These are phyloP conservation scores for Phaeodactylum tricornutum DNA, from an alignment of 108 stramenopile genomes.

Conservation along the genomic window DNA sequence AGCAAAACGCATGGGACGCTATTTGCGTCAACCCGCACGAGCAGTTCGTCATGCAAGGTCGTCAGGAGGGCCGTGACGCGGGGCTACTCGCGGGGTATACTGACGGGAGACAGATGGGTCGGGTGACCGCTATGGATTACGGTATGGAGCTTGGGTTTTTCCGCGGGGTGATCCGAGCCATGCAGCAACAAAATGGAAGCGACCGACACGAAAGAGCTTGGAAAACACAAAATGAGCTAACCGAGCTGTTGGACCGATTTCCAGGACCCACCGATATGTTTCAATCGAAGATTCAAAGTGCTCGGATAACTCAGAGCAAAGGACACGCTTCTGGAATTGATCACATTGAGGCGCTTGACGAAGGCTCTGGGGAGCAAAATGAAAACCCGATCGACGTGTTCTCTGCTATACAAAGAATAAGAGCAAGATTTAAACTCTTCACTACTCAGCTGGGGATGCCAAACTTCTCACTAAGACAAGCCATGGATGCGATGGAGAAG, in stretches of 20 bases:
- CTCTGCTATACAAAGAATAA: constrained; percentile 26
- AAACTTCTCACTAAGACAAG: constrained; percentile 16
- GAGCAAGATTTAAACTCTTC: constrained; percentile 35
- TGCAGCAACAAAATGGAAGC: not conserved
- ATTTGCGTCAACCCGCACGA: constrained; percentile 6
- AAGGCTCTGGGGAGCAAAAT: not conserved
- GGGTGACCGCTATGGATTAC: constrained; percentile 26
- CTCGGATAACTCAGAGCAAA: not conserved
- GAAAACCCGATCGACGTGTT: not conserved
- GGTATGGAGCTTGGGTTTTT: constrained; percentile 41
- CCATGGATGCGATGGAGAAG: no score
- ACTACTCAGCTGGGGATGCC: constrained; percentile 22
- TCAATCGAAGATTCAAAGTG: not conserved
- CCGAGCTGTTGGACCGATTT: not conserved
- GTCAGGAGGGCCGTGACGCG: constrained; percentile 22
- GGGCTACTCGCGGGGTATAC: constrained; percentile 20
- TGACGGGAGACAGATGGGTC: constrained; percentile 27
- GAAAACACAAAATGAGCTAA: not conserved
- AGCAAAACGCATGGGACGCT: no score
- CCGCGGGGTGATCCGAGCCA: constrained; percentile 12
- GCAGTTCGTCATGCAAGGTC: constrained; percentile 10
- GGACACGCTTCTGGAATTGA: no score
- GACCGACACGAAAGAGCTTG: not conserved
- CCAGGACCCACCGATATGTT: constrained; percentile 2
- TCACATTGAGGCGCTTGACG: no score